Base-by-base conservation (phyloP, 2,329 filamentous ascomycete species). In the Fusarium tupiense region DNA sequence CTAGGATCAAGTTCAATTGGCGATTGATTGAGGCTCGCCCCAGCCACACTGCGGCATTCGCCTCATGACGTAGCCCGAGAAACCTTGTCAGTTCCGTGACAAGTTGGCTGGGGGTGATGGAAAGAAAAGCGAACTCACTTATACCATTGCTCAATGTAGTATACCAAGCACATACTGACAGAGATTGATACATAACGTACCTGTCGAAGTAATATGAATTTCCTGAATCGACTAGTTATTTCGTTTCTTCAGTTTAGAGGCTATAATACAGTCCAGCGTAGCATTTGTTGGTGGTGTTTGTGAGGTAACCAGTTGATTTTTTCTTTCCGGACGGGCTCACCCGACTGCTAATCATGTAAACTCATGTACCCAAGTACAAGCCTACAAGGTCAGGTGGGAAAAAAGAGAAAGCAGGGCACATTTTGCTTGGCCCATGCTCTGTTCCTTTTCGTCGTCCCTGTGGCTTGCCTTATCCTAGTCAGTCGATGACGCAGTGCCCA, bases 401-500 rank as follows among this genome's bases (percentile, higher is more conserved):
- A 35, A 50, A 63, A 66, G 64, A 49, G 67, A 71, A 74, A 74
- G 72, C 72, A 74, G 72, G 72, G 72, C 72, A 67, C 50, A 38
- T 60, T 67, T 75, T 46, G 59, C 72, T 75, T 75, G 72, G 72
- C 72, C 58, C 41, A 70, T 46, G 66, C 49, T 63, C 41, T 53
- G 31, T 22, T 73, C 53, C 61, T 58, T 56, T 52, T 60, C 50
- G 46, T 68, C 67, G 69, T 68, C 58, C 62, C 65, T 75, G 73
- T 74, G 73, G 70, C 73, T 75, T 74, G 61, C 62, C 56, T 61
- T 59, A 65, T 67, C 64, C 47, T 38, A 70, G 64, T 47, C 52
- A 77, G 74, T 81, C 80, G 79, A 82, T 82, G 81, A 82, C 81
- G 81, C 80, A 81, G 76, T 75, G 74, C 69, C 66, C 60, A 76